A percentile compares a stretch with the other conserved stretches of the same genome.
Evolutionary conservation across 306 rosid species (phyloP).

Genomic region (Sophora flavescens): DNA sequence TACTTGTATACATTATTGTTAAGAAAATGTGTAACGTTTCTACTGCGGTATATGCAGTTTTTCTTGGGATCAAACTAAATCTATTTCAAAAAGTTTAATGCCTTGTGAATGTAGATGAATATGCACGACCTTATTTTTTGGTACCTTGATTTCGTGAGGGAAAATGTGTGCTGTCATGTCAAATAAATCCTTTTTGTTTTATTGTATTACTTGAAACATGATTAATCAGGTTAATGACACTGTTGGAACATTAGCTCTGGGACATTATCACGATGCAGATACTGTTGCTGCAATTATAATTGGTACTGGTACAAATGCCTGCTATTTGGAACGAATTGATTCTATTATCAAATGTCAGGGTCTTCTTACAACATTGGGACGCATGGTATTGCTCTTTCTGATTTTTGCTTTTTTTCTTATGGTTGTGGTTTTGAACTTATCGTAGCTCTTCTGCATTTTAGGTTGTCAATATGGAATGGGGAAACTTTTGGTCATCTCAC

Average conservation of each 20-base stretch:
- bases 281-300: conserved; percentile 92
- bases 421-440: conserved; percentile 7
- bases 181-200: conserved; percentile 31
- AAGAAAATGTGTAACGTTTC: background rate
- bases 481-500: conserved; percentile 93
- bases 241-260: conserved; percentile 91
- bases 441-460: conserved; percentile 34
- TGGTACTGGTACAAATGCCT: conserved; percentile 97
- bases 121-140: background rate
- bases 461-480: conserved; percentile 99
- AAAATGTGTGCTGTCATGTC: background rate
- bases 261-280: conserved; percentile 85
- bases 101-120: background rate
- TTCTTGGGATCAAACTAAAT: background rate
- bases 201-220: conserved; percentile 11
- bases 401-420: background rate
- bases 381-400: conserved; percentile 65
- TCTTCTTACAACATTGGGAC: conserved; percentile 75
- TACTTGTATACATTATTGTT: conserved; percentile 5
- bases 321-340: conserved; percentile 87
- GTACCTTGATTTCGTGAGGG: background rate
- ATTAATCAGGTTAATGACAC: conserved; percentile 82
- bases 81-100: background rate
- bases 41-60: background rate
- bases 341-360: conserved; percentile 92